Percentiles rank a stretch among this genome's conserved stretches.
Evolutionary conservation across 495 filamentous ascomycete species (phyloP).

Genomic region (Jackrogersella minutella): DNA sequence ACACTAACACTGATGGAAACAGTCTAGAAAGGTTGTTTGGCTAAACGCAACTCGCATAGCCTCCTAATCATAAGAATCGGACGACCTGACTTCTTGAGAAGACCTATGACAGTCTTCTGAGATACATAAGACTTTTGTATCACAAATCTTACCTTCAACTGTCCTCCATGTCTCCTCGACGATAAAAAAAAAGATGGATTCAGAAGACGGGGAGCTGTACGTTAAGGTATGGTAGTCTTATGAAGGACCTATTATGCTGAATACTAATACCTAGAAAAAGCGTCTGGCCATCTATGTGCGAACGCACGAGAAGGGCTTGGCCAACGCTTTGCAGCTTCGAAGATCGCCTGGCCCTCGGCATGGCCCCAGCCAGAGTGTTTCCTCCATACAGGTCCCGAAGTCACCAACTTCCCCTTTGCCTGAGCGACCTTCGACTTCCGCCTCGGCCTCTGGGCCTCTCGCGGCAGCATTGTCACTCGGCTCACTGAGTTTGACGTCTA

Average conservation of each 20-base stretch:
- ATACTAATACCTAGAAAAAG: slow-evolving; percentile 56
- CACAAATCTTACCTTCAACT: slow-evolving; percentile 1
- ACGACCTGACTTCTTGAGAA: slow-evolving; percentile 9
- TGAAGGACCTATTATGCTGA: not conserved
- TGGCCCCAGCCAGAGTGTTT: slow-evolving; percentile 65
- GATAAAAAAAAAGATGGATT: slow-evolving; percentile 66
- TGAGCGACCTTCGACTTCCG: slow-evolving; percentile 63
- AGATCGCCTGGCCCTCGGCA: slow-evolving; percentile 70
- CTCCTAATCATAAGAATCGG: slow-evolving; percentile 18
- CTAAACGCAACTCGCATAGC: slow-evolving; percentile 5
- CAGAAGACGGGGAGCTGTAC: slow-evolving; percentile 90
- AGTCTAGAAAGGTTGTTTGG: slow-evolving; percentile 25
- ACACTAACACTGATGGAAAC: slow-evolving; percentile 27
- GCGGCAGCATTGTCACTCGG: slow-evolving; percentile 87
- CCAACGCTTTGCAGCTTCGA: slow-evolving; percentile 89
- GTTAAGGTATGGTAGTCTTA: slow-evolving; percentile 69
- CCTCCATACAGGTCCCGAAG: slow-evolving; percentile 56
- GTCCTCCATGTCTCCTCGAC: slow-evolving; percentile 52
- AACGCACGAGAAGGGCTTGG: slow-evolving; percentile 95
- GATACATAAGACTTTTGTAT: slow-evolving; percentile 22
- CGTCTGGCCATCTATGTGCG: slow-evolving; percentile 95
- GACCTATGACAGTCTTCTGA: slow-evolving; percentile 16
- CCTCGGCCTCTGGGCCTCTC: slow-evolving; percentile 74
- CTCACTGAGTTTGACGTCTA: slow-evolving; percentile 81
- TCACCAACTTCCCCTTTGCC: slow-evolving; percentile 58